A percentile compares a stretch with the other conserved stretches of the same genome.
Conservation (phyloP, 2,329 filamentous ascomycete genomes). For the Cladophialophora chaetospira region DNA sequence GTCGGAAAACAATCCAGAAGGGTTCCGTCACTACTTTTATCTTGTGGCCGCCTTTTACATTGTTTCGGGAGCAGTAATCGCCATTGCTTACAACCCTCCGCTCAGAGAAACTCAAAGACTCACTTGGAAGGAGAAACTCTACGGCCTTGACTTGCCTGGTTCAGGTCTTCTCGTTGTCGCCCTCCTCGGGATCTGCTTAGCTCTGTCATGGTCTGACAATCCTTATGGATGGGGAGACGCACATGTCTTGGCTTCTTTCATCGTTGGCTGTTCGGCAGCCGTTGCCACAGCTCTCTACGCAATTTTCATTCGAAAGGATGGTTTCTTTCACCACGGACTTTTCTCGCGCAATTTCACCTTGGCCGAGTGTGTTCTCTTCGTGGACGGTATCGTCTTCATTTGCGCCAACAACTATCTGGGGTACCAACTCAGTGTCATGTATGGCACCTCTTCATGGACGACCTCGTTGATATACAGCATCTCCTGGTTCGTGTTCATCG, state of each 20-base stretch:
- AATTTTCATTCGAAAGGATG: conserved; percentile 56
- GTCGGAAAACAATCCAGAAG: background rate
- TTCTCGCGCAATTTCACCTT: conserved; percentile 60
- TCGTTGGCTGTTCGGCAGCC: conserved; percentile 49
- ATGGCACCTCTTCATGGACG: background rate
- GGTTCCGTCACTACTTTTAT: background rate
- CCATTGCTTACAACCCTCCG: background rate
- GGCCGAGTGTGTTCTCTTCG: conserved; percentile 56
- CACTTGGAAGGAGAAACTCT: background rate
- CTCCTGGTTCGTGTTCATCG: background rate
- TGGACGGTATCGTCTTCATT: conserved; percentile 68
- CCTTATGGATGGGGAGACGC: conserved; percentile 52
- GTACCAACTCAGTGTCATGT: conserved; percentile 16
- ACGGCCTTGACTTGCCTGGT: background rate
- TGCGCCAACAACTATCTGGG: conserved; percentile 43
- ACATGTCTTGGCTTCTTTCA: conserved; percentile 53
- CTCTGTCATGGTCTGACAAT: background rate
- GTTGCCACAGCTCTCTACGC: conserved; percentile 54
- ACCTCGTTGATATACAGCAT: background rate
- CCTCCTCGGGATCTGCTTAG: background rate
- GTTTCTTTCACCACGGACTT: conserved; percentile 50
- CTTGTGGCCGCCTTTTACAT: background rate
- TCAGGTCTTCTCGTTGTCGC: background rate
- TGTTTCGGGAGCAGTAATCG: background rate
- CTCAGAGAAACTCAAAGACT: background rate